Conservation (phyloP, 768 basidiomycete genomes). For the Galerina sulciceps region DNA sequence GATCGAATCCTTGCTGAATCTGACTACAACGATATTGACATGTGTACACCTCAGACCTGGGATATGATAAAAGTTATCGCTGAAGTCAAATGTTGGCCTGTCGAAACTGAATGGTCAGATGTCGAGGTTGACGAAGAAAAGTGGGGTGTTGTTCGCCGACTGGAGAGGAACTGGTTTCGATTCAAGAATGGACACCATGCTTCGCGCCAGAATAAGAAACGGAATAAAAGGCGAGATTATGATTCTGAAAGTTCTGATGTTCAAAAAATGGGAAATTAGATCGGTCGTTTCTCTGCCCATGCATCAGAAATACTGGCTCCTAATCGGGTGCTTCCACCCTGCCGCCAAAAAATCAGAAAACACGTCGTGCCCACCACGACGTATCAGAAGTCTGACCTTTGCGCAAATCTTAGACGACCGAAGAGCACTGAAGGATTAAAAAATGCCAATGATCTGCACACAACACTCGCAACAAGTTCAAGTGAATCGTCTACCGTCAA, state of each 20-base stretch:
- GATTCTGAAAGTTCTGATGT: constrained; percentile 17
- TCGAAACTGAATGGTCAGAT: constrained; percentile 65
- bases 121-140: constrained; percentile 34
- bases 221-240: constrained; percentile 18
- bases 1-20: constrained; percentile 84
- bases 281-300: too few relatives aligned
- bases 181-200: constrained; percentile 59
- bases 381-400: too few relatives aligned
- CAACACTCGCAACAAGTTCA: not conserved
- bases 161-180: constrained; percentile 73
- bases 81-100: constrained; percentile 73
- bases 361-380: too few relatives aligned
- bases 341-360: too few relatives aligned
- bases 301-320: too few relatives aligned
- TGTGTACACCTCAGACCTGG: constrained; percentile 69
- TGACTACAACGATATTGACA: constrained; percentile 74
- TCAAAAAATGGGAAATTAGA: not conserved
- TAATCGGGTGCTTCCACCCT: too few relatives aligned
- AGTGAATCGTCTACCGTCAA: constrained; percentile 18
- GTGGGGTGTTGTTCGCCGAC: constrained; percentile 69
- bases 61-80: constrained; percentile 77
- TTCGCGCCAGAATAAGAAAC: constrained; percentile 16
- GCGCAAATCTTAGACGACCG: too few relatives aligned
- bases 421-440: not conserved
- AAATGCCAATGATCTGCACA: not conserved